A percentile compares a stretch with the other conserved stretches of the same genome.
phyloP scores from a whole-genome alignment of 2,329 filamentous ascomycete genomes.

The Colletotrichum viniferum region DNA sequence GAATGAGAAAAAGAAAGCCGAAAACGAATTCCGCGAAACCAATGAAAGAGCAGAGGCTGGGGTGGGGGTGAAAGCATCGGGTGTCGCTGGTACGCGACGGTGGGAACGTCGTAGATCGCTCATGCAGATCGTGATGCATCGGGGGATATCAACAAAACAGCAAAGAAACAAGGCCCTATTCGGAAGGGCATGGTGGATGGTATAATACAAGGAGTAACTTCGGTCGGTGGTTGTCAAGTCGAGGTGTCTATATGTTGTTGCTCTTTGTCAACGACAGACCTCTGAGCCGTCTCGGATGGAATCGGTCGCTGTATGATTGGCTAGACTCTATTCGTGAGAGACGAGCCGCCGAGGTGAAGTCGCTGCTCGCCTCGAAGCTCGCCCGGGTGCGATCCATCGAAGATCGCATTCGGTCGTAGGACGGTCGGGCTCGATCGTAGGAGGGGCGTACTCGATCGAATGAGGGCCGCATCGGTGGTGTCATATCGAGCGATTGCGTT shows the following conservation, averaged over 20 bases:
- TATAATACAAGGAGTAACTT: conserved; percentile 29
- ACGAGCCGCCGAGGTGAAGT: conserved; percentile 90
- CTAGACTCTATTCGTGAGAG: conserved; percentile 83
- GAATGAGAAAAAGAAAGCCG: conserved; percentile 15
- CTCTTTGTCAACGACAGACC: conserved; percentile 48
- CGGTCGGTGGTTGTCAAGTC: neutral
- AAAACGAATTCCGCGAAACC: conserved; percentile 26
- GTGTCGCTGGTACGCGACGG: conserved; percentile 21
- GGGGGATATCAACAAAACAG: conserved; percentile 37
- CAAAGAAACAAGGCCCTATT: conserved; percentile 27
- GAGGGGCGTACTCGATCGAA: conserved; percentile 50
- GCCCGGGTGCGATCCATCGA: conserved; percentile 86
- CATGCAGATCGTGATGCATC: conserved; percentile 53
- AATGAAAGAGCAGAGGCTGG: conserved; percentile 23
- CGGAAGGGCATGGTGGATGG: neutral
- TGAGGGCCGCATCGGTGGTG: conserved; percentile 27
- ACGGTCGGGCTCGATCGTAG: conserved; percentile 74
- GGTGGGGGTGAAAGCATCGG: conserved; percentile 15
- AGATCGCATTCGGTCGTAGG: conserved; percentile 84
- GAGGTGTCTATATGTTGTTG: conserved; percentile 36
- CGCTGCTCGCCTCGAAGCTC: conserved; percentile 85
- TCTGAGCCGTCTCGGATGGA: conserved; percentile 43
- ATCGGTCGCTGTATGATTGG: conserved; percentile 46
- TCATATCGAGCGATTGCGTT: conserved; percentile 24
- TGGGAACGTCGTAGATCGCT: conserved; percentile 47